Percentiles rank a stretch among this genome's conserved stretches.
phyloP scores from a whole-genome alignment of 345 rosid species.

The Geranium rotundifolium region DNA sequence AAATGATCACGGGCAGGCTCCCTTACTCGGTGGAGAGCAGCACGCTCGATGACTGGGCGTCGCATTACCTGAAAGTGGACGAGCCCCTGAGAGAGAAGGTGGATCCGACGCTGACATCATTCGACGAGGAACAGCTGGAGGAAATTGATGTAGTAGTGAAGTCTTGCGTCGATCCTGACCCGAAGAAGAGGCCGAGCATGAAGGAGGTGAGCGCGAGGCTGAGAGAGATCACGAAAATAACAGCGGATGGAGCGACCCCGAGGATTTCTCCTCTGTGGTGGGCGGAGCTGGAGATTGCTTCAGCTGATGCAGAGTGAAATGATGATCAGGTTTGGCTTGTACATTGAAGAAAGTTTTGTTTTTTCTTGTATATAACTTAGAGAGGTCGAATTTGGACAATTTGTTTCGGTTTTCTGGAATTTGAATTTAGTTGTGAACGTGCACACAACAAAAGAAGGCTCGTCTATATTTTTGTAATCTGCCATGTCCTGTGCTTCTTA shows the following conservation, averaged over 20 bases:
- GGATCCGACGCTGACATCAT: conserved; percentile 62
- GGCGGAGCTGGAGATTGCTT: conserved; percentile 87
- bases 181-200: conserved; percentile 46
- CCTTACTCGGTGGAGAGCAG: conserved; percentile 31
- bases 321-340: neutral
- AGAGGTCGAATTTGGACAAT: too few species aligned
- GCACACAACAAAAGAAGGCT: too few species aligned
- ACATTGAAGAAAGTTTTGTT: neutral
- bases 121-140: conserved; percentile 42
- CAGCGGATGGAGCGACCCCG: conserved; percentile 49
- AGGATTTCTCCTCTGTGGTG: conserved; percentile 93
- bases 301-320: conserved; percentile 32
- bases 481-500: too few species aligned
- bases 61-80: conserved; percentile 31
- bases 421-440: too few species aligned
- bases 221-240: conserved; percentile 45
- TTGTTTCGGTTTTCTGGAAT: too few species aligned
- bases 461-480: too few species aligned
- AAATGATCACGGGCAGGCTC: conserved; percentile 68
- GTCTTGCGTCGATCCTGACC: conserved; percentile 50
- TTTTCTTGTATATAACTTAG: too few species aligned
- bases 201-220: conserved; percentile 41
- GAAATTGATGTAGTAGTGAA: conserved; percentile 45
- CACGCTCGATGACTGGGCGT: conserved; percentile 44
- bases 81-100: conserved; percentile 31